Evolutionary conservation across 2,329 filamentous ascomycete genomes (phyloP), one percentile per base, ranked within the genome.

Genomic region (Penicillium italicum): DNA sequence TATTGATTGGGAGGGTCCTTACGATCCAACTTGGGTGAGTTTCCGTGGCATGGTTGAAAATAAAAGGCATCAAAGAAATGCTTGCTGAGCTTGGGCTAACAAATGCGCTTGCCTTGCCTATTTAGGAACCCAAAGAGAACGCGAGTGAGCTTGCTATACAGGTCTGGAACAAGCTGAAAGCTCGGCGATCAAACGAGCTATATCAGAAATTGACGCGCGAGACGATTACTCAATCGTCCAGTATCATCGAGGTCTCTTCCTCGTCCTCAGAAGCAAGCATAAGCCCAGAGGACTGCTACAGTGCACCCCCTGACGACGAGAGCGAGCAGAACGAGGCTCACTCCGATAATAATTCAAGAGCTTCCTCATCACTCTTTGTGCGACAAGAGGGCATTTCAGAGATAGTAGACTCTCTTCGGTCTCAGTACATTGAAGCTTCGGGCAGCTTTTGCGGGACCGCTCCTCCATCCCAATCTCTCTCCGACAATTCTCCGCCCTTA

Each of bases 11-110:
- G 68, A 71, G 53, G 72, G 69, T 9, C 60, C 63, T 28, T 75
- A 67, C 60, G 62, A 67, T 31, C 72, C 73, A 50, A 71, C 64
- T 57, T 75, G 72, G 72, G 73, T 75, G 62, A 66, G 72, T 70
- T 49, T 14, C 11, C 8, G 14, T 22, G 24, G 7, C 6, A 20
- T 22, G 1, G 7, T 3, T n/a, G 9, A 6, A 18, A 12, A 28
- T n/a, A 12, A 10, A 43, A 11, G 4, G 16, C 20, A 36, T 16
- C 10, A 11, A 26, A 33, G 26, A n/a, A 18, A 18, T 40, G 10
- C 8, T 22, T 18, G 8, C 18, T 9, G 43, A 51, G 14, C 44
- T 40, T 38, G 31, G 14, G 18, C 54, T 54, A 47, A 56, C n/a
- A 26, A n/a, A 28, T 26, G n/a, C 38, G 33, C 50, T 28, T 33